A percentile compares a stretch with the other conserved stretches of the same genome.
Evolutionary conservation across 83 land plant genomes (phyloP).

Genomic region (Picea abies): DNA sequence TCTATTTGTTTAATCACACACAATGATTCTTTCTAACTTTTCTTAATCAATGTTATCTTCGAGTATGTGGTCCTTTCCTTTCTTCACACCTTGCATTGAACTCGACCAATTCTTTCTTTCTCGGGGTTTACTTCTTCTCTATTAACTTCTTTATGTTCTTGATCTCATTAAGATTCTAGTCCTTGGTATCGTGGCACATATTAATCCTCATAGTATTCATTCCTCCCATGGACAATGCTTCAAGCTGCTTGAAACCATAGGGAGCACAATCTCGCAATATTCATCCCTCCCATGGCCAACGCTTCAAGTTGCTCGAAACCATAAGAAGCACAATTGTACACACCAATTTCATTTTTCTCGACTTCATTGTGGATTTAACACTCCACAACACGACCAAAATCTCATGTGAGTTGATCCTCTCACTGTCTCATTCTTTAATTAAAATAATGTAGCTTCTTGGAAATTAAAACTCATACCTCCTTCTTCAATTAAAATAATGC

Average conservation of each 20-base stretch:
- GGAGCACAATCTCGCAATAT: conserved; percentile 66
- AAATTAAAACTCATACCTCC: too few species aligned
- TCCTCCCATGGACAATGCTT: conserved; percentile 70
- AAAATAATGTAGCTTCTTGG: too few species aligned
- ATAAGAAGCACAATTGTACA: conserved; percentile 77
- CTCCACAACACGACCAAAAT: too few species aligned
- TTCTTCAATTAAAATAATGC: too few species aligned
- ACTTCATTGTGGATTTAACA: neutral
- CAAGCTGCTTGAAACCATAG: conserved; percentile 54
- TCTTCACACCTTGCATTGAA: too few species aligned
- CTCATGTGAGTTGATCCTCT: too few species aligned
- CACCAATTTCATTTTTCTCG: conserved; percentile 75
- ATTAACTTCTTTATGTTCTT: conserved; percentile 54
- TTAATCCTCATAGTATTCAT: conserved; percentile 89
- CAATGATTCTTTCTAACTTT: too few species aligned
- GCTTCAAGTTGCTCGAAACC: conserved; percentile 59
- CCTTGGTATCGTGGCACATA: conserved; percentile 78
- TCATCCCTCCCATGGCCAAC: conserved; percentile 79
- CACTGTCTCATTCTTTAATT: too few species aligned
- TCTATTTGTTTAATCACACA: too few species aligned
- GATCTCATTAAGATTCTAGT: conserved; percentile 77
- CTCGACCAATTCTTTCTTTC: too few species aligned
- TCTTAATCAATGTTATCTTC: too few species aligned
- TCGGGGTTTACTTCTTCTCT: conserved; percentile 27
- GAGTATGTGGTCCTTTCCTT: too few species aligned